phyloP scores from a whole-genome alignment of 441 rosid genomes.

The Oxalis stricta region DNA sequence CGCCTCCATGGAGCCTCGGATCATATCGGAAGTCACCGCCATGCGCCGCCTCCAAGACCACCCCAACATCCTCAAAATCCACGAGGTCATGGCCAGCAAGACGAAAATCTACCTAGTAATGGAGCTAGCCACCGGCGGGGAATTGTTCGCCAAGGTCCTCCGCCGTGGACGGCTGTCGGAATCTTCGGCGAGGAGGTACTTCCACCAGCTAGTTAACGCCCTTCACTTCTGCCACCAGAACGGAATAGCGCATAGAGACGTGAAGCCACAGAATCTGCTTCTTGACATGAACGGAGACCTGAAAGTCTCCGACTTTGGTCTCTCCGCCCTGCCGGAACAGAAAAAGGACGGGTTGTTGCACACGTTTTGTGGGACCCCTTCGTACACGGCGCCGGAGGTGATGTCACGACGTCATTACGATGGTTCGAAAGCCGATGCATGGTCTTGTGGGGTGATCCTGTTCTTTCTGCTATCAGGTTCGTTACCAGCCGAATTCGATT shows the following conservation, averaged over 20 bases:
- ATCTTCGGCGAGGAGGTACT: slow-evolving; percentile 39
- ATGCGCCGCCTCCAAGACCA: slow-evolving; percentile 73
- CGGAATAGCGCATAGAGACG: slow-evolving; percentile 74
- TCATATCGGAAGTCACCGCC: slow-evolving; percentile 60
- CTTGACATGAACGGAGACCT: slow-evolving; percentile 44
- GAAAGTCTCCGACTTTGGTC: slow-evolving; percentile 69
- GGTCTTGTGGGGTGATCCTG: slow-evolving; percentile 89
- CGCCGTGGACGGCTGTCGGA: slow-evolving; percentile 41
- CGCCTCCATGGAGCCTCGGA: slow-evolving; percentile 46
- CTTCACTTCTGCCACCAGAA: slow-evolving; percentile 62
- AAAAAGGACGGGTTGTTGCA: slow-evolving; percentile 35
- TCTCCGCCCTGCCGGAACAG: slow-evolving; percentile 58
- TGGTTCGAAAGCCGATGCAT: slow-evolving; percentile 71
- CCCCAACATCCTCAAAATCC: slow-evolving; percentile 64
- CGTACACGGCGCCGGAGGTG: slow-evolving; percentile 79
- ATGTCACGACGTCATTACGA: slow-evolving; percentile 44
- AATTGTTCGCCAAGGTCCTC: slow-evolving; percentile 36
- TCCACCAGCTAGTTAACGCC: slow-evolving; percentile 71
- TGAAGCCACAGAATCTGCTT: slow-evolving; percentile 77
- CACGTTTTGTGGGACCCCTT: slow-evolving; percentile 81
- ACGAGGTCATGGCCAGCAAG: slow-evolving; percentile 82
- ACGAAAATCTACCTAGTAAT: slow-evolving; percentile 68
- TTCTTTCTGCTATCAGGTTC: slow-evolving; percentile 40
- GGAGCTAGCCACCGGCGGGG: slow-evolving; percentile 75
- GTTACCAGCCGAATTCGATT: slow-evolving; percentile 59